Evolutionary conservation across 1,284 basidiomycete species (phyloP).

Genomic region (Omphalotus olearius): DNA sequence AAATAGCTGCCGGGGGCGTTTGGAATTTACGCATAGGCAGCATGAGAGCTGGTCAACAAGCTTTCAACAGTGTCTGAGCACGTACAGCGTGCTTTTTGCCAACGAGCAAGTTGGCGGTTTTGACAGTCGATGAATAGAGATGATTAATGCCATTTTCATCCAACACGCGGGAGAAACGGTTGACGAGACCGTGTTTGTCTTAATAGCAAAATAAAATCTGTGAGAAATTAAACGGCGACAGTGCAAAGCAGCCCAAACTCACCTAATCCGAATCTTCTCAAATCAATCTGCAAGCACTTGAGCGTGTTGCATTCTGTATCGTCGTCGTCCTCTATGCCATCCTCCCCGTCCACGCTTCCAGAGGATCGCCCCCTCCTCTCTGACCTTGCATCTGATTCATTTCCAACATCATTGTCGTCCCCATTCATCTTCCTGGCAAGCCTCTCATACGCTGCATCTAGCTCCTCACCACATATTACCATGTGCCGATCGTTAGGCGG

Average conservation of each 20-base stretch:
- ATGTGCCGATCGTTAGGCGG: constrained; percentile 64
- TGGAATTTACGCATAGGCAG: too few relatives aligned
- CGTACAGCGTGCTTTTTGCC: constrained; percentile 26
- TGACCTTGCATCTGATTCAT: constrained; percentile 28
- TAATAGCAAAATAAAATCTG: constrained; percentile 2
- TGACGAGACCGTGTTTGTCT: constrained; percentile 77
- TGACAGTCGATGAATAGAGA: constrained; percentile 81
- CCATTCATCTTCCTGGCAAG: constrained; percentile 13
- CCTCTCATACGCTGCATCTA: constrained; percentile 51
- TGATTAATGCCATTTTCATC: constrained; percentile 73
- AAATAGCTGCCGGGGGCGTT: too few relatives aligned
- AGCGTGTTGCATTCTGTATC: constrained; percentile 33
- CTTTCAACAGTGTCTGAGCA: constrained; percentile 24
- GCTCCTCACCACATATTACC: constrained; percentile 66
- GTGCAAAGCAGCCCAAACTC: constrained; percentile 19
- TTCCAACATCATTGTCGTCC: constrained; percentile 17
- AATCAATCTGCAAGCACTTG: constrained; percentile 67
- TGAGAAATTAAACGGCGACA: neutral
- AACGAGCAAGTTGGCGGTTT: constrained; percentile 79
- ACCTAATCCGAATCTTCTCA: constrained; percentile 68
- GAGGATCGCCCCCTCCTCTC: constrained; percentile 17
- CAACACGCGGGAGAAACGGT: constrained; percentile 68
- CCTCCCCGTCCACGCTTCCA: constrained; percentile 10
- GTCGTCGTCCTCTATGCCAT: constrained; percentile 25
- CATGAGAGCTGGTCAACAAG: constrained; percentile 20